A percentile compares a stretch with the other conserved stretches of the same genome.
phyloP scores from a whole-genome alignment of 345 rosid species.

The Hibiscus tridactylites region DNA sequence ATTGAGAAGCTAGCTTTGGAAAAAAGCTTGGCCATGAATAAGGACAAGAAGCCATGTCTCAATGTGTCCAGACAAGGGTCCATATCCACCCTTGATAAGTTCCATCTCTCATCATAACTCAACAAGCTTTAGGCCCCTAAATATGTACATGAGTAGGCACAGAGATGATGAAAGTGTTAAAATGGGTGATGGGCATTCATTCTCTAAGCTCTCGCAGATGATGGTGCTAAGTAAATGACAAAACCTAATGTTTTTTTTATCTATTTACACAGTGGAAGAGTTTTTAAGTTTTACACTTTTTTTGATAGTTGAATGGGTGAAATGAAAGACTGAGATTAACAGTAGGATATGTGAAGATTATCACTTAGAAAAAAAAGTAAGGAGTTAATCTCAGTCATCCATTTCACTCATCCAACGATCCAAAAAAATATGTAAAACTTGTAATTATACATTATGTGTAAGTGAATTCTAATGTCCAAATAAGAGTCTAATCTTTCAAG shows the following conservation, averaged over 20 bases:
- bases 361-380: too few relatives aligned
- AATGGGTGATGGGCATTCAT: slow-evolving; percentile 18
- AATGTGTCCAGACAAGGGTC: slow-evolving; percentile 23
- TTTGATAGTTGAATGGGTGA: too few relatives aligned
- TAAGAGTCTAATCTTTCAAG: too few relatives aligned
- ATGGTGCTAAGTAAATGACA: slow-evolving; percentile 11
- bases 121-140: slow-evolving; percentile 4
- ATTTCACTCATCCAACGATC: too few relatives aligned
- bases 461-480: too few relatives aligned
- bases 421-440: too few relatives aligned
- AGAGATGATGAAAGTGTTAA: slow-evolving; percentile 17
- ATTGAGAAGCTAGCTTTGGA: background rate
- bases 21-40: background rate
- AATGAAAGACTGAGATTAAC: too few relatives aligned
- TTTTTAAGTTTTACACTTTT: too few relatives aligned
- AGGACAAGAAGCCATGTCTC: slow-evolving; percentile 34
- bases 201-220: slow-evolving; percentile 3
- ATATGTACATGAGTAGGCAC: slow-evolving; percentile 8
- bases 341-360: too few relatives aligned
- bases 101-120: slow-evolving; percentile 8
- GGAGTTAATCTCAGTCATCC: too few relatives aligned
- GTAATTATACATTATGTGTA: too few relatives aligned
- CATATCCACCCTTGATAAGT: slow-evolving; percentile 9
- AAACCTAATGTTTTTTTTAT: slow-evolving; percentile 5
- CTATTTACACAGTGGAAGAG: too few relatives aligned